These are phyloP conservation scores for Wickerhamiella azyma DNA, from an alignment of 805 yeast genomes.

Conservation along the genomic window DNA sequence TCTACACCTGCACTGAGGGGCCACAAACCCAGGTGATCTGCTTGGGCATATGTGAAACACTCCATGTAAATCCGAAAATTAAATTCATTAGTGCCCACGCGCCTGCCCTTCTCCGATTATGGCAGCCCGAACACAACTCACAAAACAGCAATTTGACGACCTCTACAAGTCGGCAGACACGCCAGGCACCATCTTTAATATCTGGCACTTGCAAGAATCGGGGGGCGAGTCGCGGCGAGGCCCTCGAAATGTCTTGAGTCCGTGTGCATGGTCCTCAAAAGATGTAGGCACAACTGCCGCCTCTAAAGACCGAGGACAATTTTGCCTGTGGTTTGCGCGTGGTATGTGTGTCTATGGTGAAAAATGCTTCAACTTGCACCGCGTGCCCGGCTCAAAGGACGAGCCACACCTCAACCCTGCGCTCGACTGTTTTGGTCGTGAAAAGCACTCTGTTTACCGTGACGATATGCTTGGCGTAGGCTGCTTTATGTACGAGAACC, in stretches of 20 bases:
- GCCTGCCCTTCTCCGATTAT: neutral
- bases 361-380: conserved; percentile 62
- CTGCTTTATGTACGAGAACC: conserved; percentile 51
- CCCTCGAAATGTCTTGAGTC: neutral
- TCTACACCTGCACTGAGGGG: no score
- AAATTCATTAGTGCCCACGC: no score
- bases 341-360: conserved; percentile 76
- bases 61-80: no score
- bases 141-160: conserved; percentile 2
- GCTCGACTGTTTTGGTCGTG: conserved; percentile 86
- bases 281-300: conserved; percentile 5
- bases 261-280: conserved; percentile 1
- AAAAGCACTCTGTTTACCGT: conserved; percentile 62
- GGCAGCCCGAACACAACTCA: conserved; percentile 2
- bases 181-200: conserved; percentile 5
- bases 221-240: neutral
- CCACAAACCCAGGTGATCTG: no score
- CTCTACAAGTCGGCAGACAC: neutral
- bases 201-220: conserved; percentile 7
- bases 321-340: conserved; percentile 77
- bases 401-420: conserved; percentile 35
- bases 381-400: conserved; percentile 55
- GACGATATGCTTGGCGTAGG: conserved; percentile 97
- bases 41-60: no score
- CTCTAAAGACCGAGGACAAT: conserved; percentile 14